These are phyloP conservation scores for Trametes sanguinea DNA, from an alignment of 768 basidiomycete genomes.

Conservation along the genomic window DNA sequence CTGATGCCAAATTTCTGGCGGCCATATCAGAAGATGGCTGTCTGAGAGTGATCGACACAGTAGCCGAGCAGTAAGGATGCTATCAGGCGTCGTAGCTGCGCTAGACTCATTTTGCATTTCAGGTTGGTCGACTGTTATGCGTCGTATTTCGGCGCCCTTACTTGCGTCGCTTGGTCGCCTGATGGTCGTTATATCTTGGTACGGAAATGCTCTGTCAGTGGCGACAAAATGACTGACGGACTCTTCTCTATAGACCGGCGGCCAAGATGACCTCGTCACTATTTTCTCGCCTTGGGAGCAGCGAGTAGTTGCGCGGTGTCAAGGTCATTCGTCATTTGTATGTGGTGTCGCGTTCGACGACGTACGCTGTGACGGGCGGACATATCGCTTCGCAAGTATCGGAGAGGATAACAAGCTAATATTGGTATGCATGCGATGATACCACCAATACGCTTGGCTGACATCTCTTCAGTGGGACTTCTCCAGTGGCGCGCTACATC, in stretches of 20 bases:
- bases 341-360: slow-evolving; percentile 89
- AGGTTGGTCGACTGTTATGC: slow-evolving; percentile 94
- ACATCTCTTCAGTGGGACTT: slow-evolving; percentile 79
- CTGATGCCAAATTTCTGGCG: slow-evolving; percentile 86
- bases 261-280: slow-evolving; percentile 94
- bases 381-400: slow-evolving; percentile 93
- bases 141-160: slow-evolving; percentile 92
- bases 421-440: slow-evolving; percentile 52
- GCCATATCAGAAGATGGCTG: slow-evolving; percentile 93
- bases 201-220: slow-evolving; percentile 3
- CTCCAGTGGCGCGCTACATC: slow-evolving; percentile 85
- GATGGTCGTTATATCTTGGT: slow-evolving; percentile 93
- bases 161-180: slow-evolving; percentile 92
- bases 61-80: slow-evolving; percentile 76
- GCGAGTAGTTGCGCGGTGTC: slow-evolving; percentile 91
- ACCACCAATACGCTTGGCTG: neutral
- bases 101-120: neutral
- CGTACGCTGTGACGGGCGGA: slow-evolving; percentile 82
- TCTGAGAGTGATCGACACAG: slow-evolving; percentile 84
- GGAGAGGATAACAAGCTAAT: slow-evolving; percentile 97
- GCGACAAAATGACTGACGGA: neutral
- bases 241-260: slow-evolving; percentile 66
- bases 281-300: slow-evolving; percentile 95
- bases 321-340: slow-evolving; percentile 96
- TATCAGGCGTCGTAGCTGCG: neutral